phyloP scores from a whole-genome alignment of 768 basidiomycete genomes.

The Fistulinella prunicolor region DNA sequence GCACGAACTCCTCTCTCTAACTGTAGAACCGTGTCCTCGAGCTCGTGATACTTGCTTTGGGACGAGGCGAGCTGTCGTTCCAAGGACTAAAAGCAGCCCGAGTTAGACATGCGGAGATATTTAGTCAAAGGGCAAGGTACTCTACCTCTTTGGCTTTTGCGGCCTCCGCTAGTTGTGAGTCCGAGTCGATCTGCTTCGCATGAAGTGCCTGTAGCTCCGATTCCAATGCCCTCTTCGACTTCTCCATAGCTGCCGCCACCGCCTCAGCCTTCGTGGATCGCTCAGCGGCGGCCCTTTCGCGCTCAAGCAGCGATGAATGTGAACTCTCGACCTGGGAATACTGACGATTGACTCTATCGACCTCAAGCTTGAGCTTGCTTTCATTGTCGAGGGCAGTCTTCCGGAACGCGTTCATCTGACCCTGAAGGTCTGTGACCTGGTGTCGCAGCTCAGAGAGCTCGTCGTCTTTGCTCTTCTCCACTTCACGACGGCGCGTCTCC shows the following conservation, averaged over 20 bases:
- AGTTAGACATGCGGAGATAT: neutral
- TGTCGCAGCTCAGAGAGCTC: constrained; percentile 73
- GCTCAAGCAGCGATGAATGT: constrained; percentile 62
- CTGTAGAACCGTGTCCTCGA: constrained; percentile 85
- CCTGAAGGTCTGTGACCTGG: constrained; percentile 58
- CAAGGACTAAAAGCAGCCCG: constrained; percentile 47
- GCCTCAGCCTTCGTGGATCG: constrained; percentile 49
- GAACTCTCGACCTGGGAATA: constrained; percentile 56
- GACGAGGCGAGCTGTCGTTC: constrained; percentile 74
- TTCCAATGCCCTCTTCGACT: constrained; percentile 61
- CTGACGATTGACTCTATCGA: constrained; percentile 62
- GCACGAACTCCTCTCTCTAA: constrained; percentile 79
- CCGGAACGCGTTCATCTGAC: constrained; percentile 66
- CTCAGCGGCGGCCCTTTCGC: constrained; percentile 51
- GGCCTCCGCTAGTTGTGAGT: constrained; percentile 60
- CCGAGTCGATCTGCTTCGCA: constrained; percentile 63
- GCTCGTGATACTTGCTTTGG: constrained; percentile 75
- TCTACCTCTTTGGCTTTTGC: constrained; percentile 72
- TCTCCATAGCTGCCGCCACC: constrained; percentile 58
- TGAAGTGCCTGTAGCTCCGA: constrained; percentile 72
- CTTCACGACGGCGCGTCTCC: constrained; percentile 79
- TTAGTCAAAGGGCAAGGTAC: neutral
- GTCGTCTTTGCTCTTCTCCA: constrained; percentile 81
- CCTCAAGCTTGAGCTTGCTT: constrained; percentile 71
- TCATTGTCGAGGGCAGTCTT: constrained; percentile 60